phyloP scores from a whole-genome alignment of 176 grass and related monocot species.

The Aechmea fasciata region DNA sequence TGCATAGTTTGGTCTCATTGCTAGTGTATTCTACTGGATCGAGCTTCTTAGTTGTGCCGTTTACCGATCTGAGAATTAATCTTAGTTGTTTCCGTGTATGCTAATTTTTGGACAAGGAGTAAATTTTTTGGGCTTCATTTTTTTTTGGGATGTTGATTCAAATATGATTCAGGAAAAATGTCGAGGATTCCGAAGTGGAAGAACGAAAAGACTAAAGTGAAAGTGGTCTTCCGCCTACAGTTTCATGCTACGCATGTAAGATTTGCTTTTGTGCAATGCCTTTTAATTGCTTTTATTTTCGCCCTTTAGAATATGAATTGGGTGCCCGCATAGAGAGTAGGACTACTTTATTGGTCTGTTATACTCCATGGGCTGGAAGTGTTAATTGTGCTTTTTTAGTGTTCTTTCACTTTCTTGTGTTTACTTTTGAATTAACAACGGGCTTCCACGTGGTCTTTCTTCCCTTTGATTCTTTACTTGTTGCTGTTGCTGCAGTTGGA shows the following conservation, averaged over 20 bases:
- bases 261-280: conserved; percentile 19
- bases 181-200: conserved; percentile 96
- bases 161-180: conserved; percentile 44
- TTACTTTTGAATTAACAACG: conserved; percentile 1
- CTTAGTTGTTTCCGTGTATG: neutral
- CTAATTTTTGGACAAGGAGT: neutral
- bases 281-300: conserved; percentile 23
- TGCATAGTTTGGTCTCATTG: neutral
- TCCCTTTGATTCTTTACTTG: conserved; percentile 5
- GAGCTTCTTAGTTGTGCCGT: neutral
- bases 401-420: conserved; percentile 14
- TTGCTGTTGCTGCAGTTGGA: neutral
- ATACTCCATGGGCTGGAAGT: neutral
- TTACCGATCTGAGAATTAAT: neutral
- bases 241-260: conserved; percentile 96
- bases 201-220: conserved; percentile 91
- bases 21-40: neutral
- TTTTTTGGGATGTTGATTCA: conserved; percentile 23
- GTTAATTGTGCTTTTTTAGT: conserved; percentile 10
- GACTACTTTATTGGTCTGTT: conserved; percentile 1
- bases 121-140: neutral
- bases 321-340: neutral
- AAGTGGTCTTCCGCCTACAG: conserved; percentile 93
- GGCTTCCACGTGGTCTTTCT: conserved; percentile 15
- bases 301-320: conserved; percentile 6